Base-by-base conservation (phyloP, 352 stramenopile species). In the Phytophthora tubulina region DNA sequence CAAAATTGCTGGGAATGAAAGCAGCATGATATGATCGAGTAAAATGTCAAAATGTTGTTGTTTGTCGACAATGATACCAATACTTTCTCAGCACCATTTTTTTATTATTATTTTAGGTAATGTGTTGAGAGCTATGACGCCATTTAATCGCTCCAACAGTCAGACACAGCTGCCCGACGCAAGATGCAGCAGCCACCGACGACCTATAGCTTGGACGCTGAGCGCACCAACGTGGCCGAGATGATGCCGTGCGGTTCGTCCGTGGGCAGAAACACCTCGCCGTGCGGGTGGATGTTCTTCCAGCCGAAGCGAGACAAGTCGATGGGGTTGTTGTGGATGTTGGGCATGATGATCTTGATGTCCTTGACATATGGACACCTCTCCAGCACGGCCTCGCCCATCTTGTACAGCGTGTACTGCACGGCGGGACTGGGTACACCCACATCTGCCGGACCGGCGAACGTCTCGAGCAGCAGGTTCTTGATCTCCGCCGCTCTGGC, bases 241-340 rank as follows among this genome's bases (percentile, higher is more conserved):
- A 96, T 96, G 57, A 96, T 96, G 35, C 90, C 90, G 63, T 96
- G 87, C 21, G 91, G 91, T 71, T 97, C 89, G 53, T 93, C 85
- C 36, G 86, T 95, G 6, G 90, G 89, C 45, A 93, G 76, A 57
- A 97, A 96, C 39, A 97, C 87, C 60, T 96, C 81, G n/a, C 90
- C 90, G 46, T 94, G 93, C 50, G 92, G 85, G 72, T 97, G 87
- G 53, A 85, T 91, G 73, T 97, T 97, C 73, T 87, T 86, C 55
- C 96, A 77, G 15, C 89, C 89, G 58, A 96, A 96, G 67, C 84
- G 85, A 70, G 82, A 78, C 50, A 97, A 73, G 56, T 97, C 85
- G 32, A 97, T 91, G 15, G 91, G 89, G 35, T 96, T 77, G 76
- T 97, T 96, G 81, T 97, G 91, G 62, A 97, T 89, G 76, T 97